Conservation (phyloP, 257 asterid genomes). For the Solanum commersonii region DNA sequence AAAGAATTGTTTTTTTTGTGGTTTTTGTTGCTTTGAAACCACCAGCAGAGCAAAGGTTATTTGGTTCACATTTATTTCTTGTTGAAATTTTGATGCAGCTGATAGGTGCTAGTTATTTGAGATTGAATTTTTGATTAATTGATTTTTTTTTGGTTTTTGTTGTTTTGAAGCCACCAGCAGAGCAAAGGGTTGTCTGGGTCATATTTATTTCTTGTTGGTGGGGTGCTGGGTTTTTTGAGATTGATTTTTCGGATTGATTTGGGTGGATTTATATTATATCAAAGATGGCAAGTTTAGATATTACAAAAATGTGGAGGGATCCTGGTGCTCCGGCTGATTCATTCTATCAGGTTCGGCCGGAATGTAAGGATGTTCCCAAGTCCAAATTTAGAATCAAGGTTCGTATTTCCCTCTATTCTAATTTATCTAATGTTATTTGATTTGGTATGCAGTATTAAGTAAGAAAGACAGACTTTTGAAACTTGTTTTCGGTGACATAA, state of each 20-base stretch:
- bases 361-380: slow-evolving; percentile 70
- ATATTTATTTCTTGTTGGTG: not conserved
- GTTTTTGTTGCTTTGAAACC: not conserved
- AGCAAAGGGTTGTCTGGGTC: not conserved
- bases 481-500: not conserved
- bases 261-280: not conserved
- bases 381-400: slow-evolving; percentile 97
- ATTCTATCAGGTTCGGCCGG: slow-evolving; percentile 73
- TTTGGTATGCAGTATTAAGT: not conserved
- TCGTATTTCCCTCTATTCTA: not conserved
- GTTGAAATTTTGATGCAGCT: not conserved
- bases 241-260: not conserved
- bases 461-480: not conserved
- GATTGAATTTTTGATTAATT: not conserved
- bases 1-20: not conserved
- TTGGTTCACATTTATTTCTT: not conserved
- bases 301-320: slow-evolving; percentile 59
- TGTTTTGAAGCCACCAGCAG: not conserved
- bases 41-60: not conserved
- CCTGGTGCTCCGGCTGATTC: slow-evolving; percentile 84
- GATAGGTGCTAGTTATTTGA: not conserved
- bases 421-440: not conserved
- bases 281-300: not conserved
- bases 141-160: not conserved
- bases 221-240: not conserved